phyloP scores from a whole-genome alignment of 1,284 basidiomycete species.

The Cystobasidium sp. region DNA sequence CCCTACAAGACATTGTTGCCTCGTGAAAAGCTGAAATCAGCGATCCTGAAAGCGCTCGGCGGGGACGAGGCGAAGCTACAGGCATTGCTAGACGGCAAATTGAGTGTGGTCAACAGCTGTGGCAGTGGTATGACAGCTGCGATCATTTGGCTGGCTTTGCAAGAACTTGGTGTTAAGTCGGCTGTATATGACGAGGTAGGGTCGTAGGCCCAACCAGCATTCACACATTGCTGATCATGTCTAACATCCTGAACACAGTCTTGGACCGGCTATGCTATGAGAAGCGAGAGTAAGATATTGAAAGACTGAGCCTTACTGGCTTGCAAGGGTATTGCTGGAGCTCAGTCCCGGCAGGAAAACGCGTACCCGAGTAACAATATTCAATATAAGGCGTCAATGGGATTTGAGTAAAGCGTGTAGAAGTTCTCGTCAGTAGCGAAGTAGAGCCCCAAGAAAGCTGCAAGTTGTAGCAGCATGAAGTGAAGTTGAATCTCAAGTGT shows the following conservation, averaged over 20 bases:
- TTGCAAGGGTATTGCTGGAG: background rate
- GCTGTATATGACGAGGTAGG: conserved; percentile 83
- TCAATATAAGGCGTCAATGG: too few species aligned
- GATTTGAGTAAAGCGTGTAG: too few species aligned
- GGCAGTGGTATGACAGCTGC: conserved; percentile 90
- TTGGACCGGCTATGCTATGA: conserved; percentile 79
- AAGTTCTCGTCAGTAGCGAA: too few species aligned
- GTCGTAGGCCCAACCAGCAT: conserved; percentile 10
- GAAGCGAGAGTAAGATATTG: conserved; percentile 67
- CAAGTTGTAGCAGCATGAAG: background rate
- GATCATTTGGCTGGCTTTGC: conserved; percentile 84
- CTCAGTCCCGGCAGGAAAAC: too few species aligned
- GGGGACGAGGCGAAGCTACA: conserved; percentile 59
- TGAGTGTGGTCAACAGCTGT: conserved; percentile 67
- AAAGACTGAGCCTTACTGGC: conserved; percentile 53
- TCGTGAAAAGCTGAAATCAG: conserved; percentile 64
- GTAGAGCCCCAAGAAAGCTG: too few species aligned
- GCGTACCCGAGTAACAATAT: too few species aligned
- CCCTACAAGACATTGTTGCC: conserved; percentile 70
- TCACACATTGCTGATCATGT: conserved; percentile 40
- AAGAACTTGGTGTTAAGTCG: conserved; percentile 67
- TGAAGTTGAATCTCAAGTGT: background rate
- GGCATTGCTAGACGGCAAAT: conserved; percentile 65
- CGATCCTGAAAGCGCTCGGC: conserved; percentile 69
- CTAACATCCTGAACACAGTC: conserved; percentile 61